Conservation (phyloP, 2,329 filamentous ascomycete genomes). For the Alternaria infectoria region DNA sequence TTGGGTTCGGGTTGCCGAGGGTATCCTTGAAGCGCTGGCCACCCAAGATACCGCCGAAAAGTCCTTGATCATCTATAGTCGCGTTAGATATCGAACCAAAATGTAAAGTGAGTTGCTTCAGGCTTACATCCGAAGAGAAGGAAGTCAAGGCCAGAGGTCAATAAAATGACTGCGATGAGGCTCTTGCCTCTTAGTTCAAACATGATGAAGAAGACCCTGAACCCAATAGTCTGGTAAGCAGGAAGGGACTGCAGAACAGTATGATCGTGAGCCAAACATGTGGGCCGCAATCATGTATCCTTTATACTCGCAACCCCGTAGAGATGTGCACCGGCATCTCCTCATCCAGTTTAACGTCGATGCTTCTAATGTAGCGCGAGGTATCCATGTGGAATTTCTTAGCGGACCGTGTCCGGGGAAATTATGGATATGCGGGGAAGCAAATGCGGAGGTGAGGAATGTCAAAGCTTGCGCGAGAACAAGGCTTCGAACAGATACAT, state of each 20-base stretch:
- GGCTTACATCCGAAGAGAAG: slow-evolving; percentile 22
- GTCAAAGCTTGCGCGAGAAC: background rate
- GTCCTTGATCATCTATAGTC: slow-evolving; percentile 30
- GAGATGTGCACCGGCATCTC: slow-evolving; percentile 10
- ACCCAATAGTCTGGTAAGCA: background rate
- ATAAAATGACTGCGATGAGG: slow-evolving; percentile 18
- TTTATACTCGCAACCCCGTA: slow-evolving; percentile 3
- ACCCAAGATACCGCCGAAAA: slow-evolving; percentile 34
- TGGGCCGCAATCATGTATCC: background rate
- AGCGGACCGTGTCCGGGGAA: slow-evolving; percentile 9
- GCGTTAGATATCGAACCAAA: background rate
- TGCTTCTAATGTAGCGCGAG: background rate
- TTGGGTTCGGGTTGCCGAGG: slow-evolving; percentile 15
- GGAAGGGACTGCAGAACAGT: background rate
- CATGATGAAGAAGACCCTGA: slow-evolving; percentile 4
- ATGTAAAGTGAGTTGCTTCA: background rate
- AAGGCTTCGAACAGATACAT: background rate
- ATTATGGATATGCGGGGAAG: slow-evolving; percentile 16
- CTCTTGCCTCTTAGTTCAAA: slow-evolving; percentile 20
- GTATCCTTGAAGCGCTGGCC: slow-evolving; percentile 29
- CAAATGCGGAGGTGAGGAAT: slow-evolving; percentile 7
- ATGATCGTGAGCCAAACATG: background rate
- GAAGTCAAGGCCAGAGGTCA: slow-evolving; percentile 23
- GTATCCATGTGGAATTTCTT: background rate
- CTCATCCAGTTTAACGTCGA: slow-evolving; percentile 8